phyloP scores from a whole-genome alignment of 2,329 filamentous ascomycete genomes.

The Alternaria gansuensis region DNA sequence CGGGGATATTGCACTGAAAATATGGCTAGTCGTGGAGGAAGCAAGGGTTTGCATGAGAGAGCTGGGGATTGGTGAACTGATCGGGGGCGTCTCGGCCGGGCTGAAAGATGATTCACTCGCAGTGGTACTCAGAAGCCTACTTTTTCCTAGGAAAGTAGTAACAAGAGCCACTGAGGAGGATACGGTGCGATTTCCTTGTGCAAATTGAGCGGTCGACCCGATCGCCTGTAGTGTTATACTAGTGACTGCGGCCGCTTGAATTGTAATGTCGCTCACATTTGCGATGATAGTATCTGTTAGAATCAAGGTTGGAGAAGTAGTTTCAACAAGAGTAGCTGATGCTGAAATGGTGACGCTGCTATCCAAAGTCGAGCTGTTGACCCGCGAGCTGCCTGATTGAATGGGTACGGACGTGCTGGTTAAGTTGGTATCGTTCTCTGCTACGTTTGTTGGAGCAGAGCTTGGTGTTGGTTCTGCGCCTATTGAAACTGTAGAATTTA shows the following conservation, averaged over 20 bases:
- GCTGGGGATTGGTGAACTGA: background rate
- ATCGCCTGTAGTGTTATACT: background rate
- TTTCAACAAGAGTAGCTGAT: background rate
- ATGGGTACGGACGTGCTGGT: background rate
- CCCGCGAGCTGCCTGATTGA: background rate
- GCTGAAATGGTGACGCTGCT: background rate
- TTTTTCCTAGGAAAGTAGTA: background rate
- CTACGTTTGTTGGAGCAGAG: background rate
- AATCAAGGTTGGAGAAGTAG: background rate
- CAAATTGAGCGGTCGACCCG: background rate
- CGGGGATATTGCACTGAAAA: background rate
- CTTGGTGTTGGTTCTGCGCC: background rate
- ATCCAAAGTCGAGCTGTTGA: background rate
- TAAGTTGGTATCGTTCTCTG: background rate
- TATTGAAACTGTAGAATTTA: background rate
- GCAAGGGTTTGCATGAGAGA: background rate
- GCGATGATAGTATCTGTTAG: background rate
- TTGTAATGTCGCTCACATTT: background rate
- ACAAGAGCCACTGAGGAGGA: background rate
- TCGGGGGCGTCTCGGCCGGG: background rate
- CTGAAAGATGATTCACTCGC: background rate
- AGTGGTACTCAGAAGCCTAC: background rate
- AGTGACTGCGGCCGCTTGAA: background rate
- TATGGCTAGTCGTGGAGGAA: background rate
- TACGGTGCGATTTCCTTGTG: background rate